phyloP scores from a whole-genome alignment of 768 basidiomycete species.

The Pisolithus sp. region DNA sequence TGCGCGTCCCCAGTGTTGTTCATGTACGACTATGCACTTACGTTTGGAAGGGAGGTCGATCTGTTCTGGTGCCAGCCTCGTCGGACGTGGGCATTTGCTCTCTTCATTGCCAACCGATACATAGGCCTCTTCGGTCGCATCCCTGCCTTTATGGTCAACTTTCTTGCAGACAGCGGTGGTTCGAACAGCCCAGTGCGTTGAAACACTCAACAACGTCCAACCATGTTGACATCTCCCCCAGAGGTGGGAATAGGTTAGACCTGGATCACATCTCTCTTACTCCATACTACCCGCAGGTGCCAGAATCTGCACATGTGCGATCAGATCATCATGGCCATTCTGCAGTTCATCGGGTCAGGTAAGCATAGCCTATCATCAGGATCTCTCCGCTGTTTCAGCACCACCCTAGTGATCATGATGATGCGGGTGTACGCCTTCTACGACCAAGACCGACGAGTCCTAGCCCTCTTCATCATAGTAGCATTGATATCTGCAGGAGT shows the following conservation, averaged over 20 bases:
- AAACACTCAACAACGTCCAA: too few species aligned
- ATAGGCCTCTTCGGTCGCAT: constrained; percentile 32
- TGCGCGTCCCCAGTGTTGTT: constrained; percentile 14
- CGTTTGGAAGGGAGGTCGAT: constrained; percentile 35
- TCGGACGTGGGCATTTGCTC: constrained; percentile 28
- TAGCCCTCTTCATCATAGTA: neutral
- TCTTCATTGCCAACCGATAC: constrained; percentile 40
- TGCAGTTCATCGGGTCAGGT: constrained; percentile 1
- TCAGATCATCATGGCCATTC: neutral
- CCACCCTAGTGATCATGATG: neutral
- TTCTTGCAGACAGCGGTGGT: constrained; percentile 5
- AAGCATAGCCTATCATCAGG: neutral
- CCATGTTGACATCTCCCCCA: neutral
- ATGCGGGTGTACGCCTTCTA: constrained; percentile 5
- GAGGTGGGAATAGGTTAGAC: neutral
- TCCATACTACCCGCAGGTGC: neutral
- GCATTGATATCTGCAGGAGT: neutral
- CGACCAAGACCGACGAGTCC: neutral
- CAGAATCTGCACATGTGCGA: neutral
- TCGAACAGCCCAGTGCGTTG: neutral
- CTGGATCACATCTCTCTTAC: too few species aligned
- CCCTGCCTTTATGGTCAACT: constrained; percentile 32
- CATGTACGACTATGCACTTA: constrained; percentile 41
- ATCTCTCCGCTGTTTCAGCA: neutral
- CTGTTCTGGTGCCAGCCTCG: constrained; percentile 34